These are phyloP conservation scores for Candida sp. DNA, from an alignment of 1,139 yeast species.

Conservation along the genomic window DNA sequence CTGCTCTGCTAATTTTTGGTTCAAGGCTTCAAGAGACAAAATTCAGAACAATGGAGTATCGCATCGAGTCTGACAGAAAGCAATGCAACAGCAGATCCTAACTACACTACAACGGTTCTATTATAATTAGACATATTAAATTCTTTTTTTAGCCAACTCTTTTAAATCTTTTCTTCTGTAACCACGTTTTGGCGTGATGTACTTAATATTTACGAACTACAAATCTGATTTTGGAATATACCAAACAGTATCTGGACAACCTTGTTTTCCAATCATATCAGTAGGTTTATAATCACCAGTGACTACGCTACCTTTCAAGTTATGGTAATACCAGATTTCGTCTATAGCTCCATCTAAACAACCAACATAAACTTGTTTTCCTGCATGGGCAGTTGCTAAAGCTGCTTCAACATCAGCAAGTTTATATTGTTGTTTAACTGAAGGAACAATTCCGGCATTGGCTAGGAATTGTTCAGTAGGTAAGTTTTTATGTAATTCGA, in stretches of 20 bases:
- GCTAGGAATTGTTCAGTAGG: constrained; percentile 34
- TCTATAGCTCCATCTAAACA: constrained; percentile 31
- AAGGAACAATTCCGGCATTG: constrained; percentile 30
- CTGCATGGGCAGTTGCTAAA: constrained; percentile 24
- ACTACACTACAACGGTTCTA: too few species aligned
- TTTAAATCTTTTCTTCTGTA: too few species aligned
- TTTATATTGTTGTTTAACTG: constrained; percentile 23
- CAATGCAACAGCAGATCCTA: too few species aligned
- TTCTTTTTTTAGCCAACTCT: too few species aligned
- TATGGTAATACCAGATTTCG: constrained; percentile 39
- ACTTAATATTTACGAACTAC: too few species aligned
- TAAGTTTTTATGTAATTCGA: constrained; percentile 31
- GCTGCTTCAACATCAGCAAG: constrained; percentile 29
- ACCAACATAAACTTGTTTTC: constrained; percentile 31
- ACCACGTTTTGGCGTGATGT: too few species aligned
- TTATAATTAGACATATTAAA: too few species aligned
- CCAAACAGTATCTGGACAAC: constrained; percentile 28
- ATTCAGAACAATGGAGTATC: too few species aligned
- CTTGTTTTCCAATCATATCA: constrained; percentile 19
- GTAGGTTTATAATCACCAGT: constrained; percentile 31
- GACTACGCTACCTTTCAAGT: constrained; percentile 32
- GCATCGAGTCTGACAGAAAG: too few species aligned
- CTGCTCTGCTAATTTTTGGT: too few species aligned
- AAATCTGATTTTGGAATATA: too few species aligned
- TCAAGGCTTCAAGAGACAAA: background rate